Evolutionary conservation across 495 filamentous ascomycete species (phyloP), one percentile per base, ranked within the genome.

Genomic region (Talaromyces wortmannii): DNA sequence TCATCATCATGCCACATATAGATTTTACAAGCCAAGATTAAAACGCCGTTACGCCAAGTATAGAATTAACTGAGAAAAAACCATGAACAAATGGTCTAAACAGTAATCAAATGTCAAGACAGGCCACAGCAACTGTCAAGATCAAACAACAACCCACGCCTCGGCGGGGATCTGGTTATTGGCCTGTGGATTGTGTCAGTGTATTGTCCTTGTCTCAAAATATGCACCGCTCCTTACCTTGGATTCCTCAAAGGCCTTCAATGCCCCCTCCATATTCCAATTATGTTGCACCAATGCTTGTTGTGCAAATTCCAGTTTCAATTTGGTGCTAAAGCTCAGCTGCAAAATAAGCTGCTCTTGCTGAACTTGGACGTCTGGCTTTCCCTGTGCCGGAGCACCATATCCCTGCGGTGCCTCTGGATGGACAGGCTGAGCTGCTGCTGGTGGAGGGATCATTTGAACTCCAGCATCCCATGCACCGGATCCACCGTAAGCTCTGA

Each of bases 181-280:
- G 5, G 68, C 64, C 74, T 77, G 55, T 45, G 1, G 7, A 43
- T 1, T 15, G 18, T 50, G 29, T 59, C 32, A 59, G 57, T 23
- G 10, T 30, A 40, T 13, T 18, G 32, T 11, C 7, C 15, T 47
- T 7, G 66, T 58, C 67, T 75, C 56, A 31, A 3, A 47, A 32
- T 18, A 57, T 29, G 48, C 0, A 33, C 23, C 4, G 15, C 15
- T 1, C 33, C 66, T 60, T 66, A 75, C 74, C 67, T 76, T 77
- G 4, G 75, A 61, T 47, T 82, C 74, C 56, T 85, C 81, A 63
- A 91, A 92, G 40, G 82, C 79, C 53, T 74, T 72, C 59, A 87
- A 70, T 0, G 88, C 90, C 51, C 69, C 69, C n/a, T 85, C 80
- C 40, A 87, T 78, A 63, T 90, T 81, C 88, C 90, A 94, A 46